Evolutionary conservation across 345 rosid species (phyloP).

Genomic region (Zanthoxylum bungeanum): DNA sequence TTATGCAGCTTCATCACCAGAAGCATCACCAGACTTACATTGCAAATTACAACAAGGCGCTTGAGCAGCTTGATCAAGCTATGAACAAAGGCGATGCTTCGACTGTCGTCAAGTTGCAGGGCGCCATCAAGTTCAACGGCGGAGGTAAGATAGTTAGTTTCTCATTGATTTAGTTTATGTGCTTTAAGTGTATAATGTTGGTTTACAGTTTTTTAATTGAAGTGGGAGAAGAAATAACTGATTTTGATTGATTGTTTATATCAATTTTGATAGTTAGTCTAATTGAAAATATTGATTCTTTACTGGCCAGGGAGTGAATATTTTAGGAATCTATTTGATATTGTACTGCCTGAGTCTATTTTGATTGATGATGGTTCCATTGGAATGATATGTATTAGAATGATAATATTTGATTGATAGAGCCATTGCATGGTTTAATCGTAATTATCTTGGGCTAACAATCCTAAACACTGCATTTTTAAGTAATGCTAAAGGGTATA

Average conservation of each 20-base stretch:
- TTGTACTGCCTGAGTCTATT: too few relatives aligned
- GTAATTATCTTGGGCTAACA: neutral
- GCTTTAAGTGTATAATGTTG: neutral
- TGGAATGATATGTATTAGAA: neutral
- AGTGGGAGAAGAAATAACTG: neutral
- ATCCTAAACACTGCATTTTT: too few relatives aligned
- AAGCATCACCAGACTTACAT: constrained; percentile 93
- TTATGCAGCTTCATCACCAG: constrained; percentile 97
- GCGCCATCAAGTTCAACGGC: constrained; percentile 95
- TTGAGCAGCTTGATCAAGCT: constrained; percentile 76
- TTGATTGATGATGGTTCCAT: neutral
- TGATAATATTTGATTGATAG: neutral
- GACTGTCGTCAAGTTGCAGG: constrained; percentile 65
- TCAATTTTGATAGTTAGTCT: too few relatives aligned
- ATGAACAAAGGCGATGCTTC: constrained; percentile 61
- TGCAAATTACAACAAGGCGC: constrained; percentile 84
- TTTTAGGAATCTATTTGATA: too few relatives aligned
- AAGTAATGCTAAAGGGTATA: too few relatives aligned
- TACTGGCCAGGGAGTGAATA: too few relatives aligned
- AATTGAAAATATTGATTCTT: too few relatives aligned
- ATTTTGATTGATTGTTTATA: neutral
- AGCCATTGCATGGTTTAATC: neutral
- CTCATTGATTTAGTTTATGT: neutral
- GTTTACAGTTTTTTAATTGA: neutral
- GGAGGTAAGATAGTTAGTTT: constrained; percentile 52